Evolutionary conservation across 2,329 filamentous ascomycete genomes (phyloP), one percentile per base, ranked within the genome.

Genomic region (Raffaelea ambrosiae): DNA sequence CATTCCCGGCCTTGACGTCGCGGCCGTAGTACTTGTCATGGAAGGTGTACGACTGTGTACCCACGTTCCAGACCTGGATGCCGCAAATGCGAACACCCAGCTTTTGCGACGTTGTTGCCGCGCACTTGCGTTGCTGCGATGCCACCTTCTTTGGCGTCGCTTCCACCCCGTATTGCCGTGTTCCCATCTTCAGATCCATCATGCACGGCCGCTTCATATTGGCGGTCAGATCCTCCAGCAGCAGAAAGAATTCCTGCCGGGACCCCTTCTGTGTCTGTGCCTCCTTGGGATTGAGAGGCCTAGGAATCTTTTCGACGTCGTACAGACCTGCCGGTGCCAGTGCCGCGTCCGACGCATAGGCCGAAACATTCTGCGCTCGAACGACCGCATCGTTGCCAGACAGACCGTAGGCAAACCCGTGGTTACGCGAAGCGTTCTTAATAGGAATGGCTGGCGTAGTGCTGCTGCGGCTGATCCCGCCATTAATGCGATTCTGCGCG

Each of bases 131-230:
- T 49, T 88, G 81, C 64, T 98, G 93, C 0, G 93, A 97, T 51
- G 84, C 83, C 59, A 90, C 87, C 65, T 98, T 98, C 71, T 95
- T 95, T 40, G 88, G 82, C 46, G 78, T 83, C 2, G 93, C 93
- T 56, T 97, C 90, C 13, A 97, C 81, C 8, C 93, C 93, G 62
- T 96, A 97, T 61, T 98, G 93, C 2, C 93, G 83, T 8, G 93
- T 98, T 19, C 93, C 93, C 93, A 98, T 98, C 63, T 98, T 98
- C 53, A 98, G 73, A 62, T 98, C 93, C 65, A 98, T 85, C 51
- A 98, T 95, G 66, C 93, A 97, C 5, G 93, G 93, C 44, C 86
- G 83, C 61, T 88, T 90, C 93, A 98, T 97, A 31, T 91, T 91
- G 2, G 91, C 87, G 1, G 93, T 98, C 43, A 98, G 76, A 62